phyloP scores from a whole-genome alignment of 2,329 filamentous ascomycete species.

The Chrysoporthe cubensis region DNA sequence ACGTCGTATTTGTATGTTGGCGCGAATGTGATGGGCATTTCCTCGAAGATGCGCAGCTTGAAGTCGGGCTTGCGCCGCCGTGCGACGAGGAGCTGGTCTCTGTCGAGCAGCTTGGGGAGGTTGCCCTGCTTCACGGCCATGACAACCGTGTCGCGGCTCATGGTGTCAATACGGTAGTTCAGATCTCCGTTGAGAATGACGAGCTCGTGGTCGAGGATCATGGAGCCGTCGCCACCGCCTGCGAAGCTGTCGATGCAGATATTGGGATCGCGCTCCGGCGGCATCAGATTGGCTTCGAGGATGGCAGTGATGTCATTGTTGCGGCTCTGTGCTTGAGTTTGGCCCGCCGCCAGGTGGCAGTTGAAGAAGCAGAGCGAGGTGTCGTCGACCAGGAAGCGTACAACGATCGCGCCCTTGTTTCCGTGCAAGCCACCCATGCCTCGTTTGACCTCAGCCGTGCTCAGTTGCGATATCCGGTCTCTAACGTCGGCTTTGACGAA shows the following conservation, averaged over 20 bases:
- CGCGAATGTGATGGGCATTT: constrained; percentile 86
- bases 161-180: constrained; percentile 97
- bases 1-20: constrained; percentile 99
- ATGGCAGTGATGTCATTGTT: constrained; percentile 94
- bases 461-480: constrained; percentile 75
- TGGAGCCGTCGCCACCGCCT: constrained; percentile 90
- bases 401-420: constrained; percentile 91
- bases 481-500: constrained; percentile 86
- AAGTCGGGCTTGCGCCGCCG: constrained; percentile 89
- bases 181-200: constrained; percentile 94
- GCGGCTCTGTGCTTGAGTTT: constrained; percentile 84
- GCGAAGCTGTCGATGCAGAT: constrained; percentile 78
- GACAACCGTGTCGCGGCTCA: constrained; percentile 91
- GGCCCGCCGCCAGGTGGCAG: constrained; percentile 93
- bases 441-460: constrained; percentile 84
- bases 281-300: constrained; percentile 78
- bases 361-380: constrained; percentile 96
- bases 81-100: constrained; percentile 90
- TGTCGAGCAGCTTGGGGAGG: constrained; percentile 82
- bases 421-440: constrained; percentile 95
- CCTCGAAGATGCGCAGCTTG: constrained; percentile 85
- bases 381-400: constrained; percentile 93
- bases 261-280: constrained; percentile 68
- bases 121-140: constrained; percentile 82
- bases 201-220: constrained; percentile 97